These are phyloP conservation scores for Phytopythium sindhum DNA, from an alignment of 352 stramenopile species.

Conservation along the genomic window DNA sequence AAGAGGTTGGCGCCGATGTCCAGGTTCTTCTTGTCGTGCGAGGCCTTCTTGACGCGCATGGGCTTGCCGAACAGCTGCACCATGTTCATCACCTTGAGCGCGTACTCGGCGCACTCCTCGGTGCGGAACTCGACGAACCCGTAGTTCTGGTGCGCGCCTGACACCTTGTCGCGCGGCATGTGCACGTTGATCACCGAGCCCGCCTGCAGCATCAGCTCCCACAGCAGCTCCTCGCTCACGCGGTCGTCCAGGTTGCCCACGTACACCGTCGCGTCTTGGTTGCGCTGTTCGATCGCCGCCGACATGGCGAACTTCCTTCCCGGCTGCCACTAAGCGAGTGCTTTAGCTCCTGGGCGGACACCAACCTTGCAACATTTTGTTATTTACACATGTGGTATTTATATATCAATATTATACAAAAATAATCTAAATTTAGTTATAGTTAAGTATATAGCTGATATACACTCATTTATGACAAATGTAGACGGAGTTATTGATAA, in stretches of 20 bases:
- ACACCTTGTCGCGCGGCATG: constrained; percentile 99
- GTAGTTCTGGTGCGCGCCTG: constrained; percentile 94
- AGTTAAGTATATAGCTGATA: no score
- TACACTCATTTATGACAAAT: no score
- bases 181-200: constrained; percentile 97
- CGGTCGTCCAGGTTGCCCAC: constrained; percentile 97
- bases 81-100: constrained; percentile 99
- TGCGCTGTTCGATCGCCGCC: constrained; percentile 84
- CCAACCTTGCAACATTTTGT: no score
- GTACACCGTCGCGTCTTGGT: constrained; percentile 97
- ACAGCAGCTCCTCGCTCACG: constrained; percentile 96
- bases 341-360: no score
- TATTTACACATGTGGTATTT: no score
- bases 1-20: constrained; percentile 99
- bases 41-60: constrained; percentile 95
- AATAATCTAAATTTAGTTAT: no score
- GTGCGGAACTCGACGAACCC: constrained; percentile 99
- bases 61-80: constrained; percentile 97
- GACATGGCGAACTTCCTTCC: no score
- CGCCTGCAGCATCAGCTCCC: constrained; percentile 94
- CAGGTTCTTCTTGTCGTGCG: constrained; percentile 93
- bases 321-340: no score
- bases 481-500: no score
- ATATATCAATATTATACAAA: no score
- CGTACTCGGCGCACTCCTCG: constrained; percentile 97